Base-by-base conservation (phyloP, 2,329 filamentous ascomycete species). In the Colletotrichum camelliae region DNA sequence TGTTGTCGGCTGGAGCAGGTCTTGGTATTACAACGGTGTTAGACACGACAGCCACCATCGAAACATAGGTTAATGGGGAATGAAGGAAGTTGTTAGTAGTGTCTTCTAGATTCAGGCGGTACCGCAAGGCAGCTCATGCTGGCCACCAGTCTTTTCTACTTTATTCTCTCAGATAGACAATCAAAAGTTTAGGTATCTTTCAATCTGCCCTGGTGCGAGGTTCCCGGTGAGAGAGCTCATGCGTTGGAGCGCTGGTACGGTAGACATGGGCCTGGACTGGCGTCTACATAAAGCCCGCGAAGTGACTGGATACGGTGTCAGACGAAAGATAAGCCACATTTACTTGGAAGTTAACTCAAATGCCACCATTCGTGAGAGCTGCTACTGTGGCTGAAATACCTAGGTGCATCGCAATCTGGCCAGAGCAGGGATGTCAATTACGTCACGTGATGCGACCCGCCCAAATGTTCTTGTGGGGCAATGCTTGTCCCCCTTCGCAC, bases 121-220 rank as follows among this genome's bases (percentile, higher is more conserved):
- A 55, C 33, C 61, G 24, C 74, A 35, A 52, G 70, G 57, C 74
- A 52, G 21, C 33, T 43, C 18, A 67, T n/a, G 65, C 60, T 27
- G 31, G 58, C 60, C 66, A 66, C 65, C 55, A 75, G 74, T 70
- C 74, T 70, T 70, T 75, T 57, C 66, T 66, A 73, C 70, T 73
- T 67, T 68, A 70, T 67, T 70, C 55, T 70, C 58, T 58, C 61
- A 76, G 71, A 76, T 70, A 76, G 70, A n/a, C 43, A 75, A 29
- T 52, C 73, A 73, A 58, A 68, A 75, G 27, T 39, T 68, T 68
- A 73, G 64, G 65, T 68, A 75, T 73, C 29, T 68, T 62, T 37
- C 10, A 64, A 64, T 8, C 35, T 10, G 58, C n/a, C 18, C 12
- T 2, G 7, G 18, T 8, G 31, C 18, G 29, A 61, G n/a, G n/a